Evolutionary conservation across 768 basidiomycete genomes (phyloP), one percentile per base, ranked within the genome.

Genomic region (Russula lepida): DNA sequence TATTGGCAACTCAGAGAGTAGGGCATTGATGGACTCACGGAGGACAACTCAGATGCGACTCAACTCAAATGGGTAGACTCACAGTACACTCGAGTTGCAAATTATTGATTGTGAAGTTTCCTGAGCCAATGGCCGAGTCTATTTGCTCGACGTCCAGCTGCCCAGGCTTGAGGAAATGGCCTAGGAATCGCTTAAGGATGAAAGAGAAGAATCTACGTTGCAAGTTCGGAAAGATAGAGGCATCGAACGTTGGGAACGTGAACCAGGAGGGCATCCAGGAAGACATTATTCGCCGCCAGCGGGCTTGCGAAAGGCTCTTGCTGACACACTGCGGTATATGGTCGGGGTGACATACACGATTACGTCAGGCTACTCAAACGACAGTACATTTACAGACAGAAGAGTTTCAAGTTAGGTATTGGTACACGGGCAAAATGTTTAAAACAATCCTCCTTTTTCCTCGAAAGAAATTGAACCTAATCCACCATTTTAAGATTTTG

Each of bases 121-220:
- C 95, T 44, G 86, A 88, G n/a, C 91, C 88, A 68, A 98, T 86
- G 73, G 95, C 92, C 30, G 92, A 89, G 68, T 95, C 92, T 67
- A 97, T 87, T 74, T 92, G 85, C 58, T 86, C 81, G 54, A 83
- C 78, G 74, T 97, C 90, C 59, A 97, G 81, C 68, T 94, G 93
- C 17, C 92, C 94, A 11, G 89, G 90, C 71, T 87, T 89, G 56
- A 98, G 80, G 62, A 97, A 80, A 69, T 88, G 88, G 12, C 95
- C 95, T 0, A 98, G 76, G 8, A 83, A 80, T 68, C 84, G 85
- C 78, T 85, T 88, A 64, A 98, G 80, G 55, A 92, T 75, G 71
- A 93, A 98, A 1, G 93, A 93, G 37, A 98, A 78, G 75, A 98
- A 94, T 59, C 91, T 84, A 56, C 85, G 79, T 76, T 97, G 93